Conservation (phyloP, 2,329 filamentous ascomycete species). For the Dothideomycetidae sp. region DNA sequence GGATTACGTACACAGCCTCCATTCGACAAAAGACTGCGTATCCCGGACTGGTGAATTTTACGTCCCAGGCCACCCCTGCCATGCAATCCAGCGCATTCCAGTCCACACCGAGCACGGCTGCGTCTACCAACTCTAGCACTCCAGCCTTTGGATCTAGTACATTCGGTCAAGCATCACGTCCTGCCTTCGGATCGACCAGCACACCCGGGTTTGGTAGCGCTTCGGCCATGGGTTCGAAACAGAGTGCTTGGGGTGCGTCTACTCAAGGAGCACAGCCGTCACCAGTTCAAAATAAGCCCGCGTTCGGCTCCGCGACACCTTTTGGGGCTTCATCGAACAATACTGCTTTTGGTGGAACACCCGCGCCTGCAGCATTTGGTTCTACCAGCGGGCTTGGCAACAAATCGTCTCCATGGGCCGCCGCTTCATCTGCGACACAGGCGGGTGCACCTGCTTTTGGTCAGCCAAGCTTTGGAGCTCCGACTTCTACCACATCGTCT, state of each 20-base stretch:
- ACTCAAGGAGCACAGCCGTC: conserved; percentile 4
- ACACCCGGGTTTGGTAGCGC: conserved; percentile 17
- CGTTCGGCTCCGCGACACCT: conserved; percentile 16
- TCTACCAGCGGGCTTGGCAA: conserved; percentile 12
- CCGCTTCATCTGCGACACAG: conserved; percentile 10
- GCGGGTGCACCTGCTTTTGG: conserved; percentile 13
- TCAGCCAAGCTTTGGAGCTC: conserved; percentile 18
- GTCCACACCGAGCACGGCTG: conserved; percentile 8
- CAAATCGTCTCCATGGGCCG: conserved; percentile 13
- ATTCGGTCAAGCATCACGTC: conserved; percentile 13
- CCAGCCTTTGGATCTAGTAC: conserved; percentile 18
- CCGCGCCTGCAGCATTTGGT: conserved; percentile 14
- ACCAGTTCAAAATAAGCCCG: conserved; percentile 14
- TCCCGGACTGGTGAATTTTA: conserved; percentile 47
- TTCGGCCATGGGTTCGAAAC: conserved; percentile 16
- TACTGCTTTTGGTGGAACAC: conserved; percentile 9
- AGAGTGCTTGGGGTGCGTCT: conserved; percentile 18
- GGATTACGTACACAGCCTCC: conserved; percentile 80
- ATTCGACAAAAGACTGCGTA: conserved; percentile 62
- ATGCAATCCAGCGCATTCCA: conserved; percentile 19
- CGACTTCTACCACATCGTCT: conserved; percentile 13
- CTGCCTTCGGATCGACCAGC: conserved; percentile 12
- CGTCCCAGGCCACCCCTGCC: conserved; percentile 11
- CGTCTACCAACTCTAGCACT: conserved; percentile 8
- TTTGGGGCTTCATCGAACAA: conserved; percentile 11